These are phyloP conservation scores for Trichocladium uniseriatum DNA, from an alignment of 495 filamentous ascomycete species.

Conservation along the genomic window DNA sequence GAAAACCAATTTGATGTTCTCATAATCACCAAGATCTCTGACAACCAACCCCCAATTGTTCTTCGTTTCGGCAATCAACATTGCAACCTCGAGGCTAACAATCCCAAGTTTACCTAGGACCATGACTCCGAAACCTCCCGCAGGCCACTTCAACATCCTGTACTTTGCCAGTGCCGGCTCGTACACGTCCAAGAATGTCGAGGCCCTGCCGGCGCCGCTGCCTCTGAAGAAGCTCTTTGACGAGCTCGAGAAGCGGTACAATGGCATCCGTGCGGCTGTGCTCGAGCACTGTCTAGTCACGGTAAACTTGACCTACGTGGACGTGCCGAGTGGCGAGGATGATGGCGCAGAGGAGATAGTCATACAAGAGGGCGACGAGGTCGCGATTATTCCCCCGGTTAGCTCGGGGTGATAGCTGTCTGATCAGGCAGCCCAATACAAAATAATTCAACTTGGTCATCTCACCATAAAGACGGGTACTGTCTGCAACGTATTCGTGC, in stretches of 20 bases:
- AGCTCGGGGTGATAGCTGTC: constrained; percentile 56
- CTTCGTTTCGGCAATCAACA: constrained; percentile 1
- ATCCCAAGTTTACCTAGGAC: constrained; percentile 15
- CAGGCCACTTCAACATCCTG: constrained; percentile 64
- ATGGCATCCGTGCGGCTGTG: constrained; percentile 66
- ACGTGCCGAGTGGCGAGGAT: constrained; percentile 44
- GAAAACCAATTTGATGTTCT: constrained; percentile 31
- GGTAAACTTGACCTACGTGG: constrained; percentile 80
- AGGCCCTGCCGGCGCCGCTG: constrained; percentile 65
- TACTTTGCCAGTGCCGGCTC: constrained; percentile 78
- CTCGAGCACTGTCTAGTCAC: constrained; percentile 73
- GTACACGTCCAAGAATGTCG: constrained; percentile 61
- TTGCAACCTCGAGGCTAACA: constrained; percentile 12
- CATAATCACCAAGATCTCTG: constrained; percentile 56
- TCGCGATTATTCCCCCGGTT: constrained; percentile 94
- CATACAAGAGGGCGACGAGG: constrained; percentile 75
- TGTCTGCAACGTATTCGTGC: too few species aligned
- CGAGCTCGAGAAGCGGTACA: constrained; percentile 66
- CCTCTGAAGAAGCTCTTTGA: constrained; percentile 55
- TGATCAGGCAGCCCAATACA: too few species aligned
- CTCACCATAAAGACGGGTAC: too few species aligned
- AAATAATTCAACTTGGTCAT: too few species aligned
- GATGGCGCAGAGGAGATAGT: constrained; percentile 32
- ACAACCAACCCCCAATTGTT: constrained; percentile 25
- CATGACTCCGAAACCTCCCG: constrained; percentile 33